These are phyloP conservation scores for Tolypocladium cylindrosporum DNA, from an alignment of 2,329 filamentous ascomycete genomes.

Conservation along the genomic window DNA sequence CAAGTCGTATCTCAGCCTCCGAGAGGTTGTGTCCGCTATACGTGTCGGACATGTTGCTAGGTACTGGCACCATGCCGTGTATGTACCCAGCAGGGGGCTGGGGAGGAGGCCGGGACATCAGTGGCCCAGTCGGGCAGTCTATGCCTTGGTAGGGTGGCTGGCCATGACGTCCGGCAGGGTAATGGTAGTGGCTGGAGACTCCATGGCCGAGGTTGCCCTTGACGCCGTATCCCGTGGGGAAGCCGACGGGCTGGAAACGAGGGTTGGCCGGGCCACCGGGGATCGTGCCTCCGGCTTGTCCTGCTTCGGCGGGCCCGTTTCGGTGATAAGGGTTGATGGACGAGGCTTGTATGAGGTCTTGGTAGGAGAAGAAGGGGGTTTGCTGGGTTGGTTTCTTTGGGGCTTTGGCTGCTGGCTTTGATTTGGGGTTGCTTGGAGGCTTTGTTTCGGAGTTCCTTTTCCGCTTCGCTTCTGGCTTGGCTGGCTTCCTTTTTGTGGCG, in stretches of 20 bases:
- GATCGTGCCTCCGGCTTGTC: background rate
- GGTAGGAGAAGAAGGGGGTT: background rate
- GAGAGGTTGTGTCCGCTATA: conserved; percentile 12
- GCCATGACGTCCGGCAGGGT: background rate
- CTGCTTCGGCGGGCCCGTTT: background rate
- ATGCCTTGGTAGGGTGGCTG: background rate
- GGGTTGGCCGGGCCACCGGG: background rate
- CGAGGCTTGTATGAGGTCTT: background rate
- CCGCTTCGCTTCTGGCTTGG: background rate
- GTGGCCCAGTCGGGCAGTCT: background rate
- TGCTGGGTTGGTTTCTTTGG: background rate
- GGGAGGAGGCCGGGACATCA: no score
- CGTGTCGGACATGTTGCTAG: background rate
- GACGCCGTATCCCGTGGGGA: background rate
- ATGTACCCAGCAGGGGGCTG: background rate
- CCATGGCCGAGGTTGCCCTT: background rate
- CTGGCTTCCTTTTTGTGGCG: background rate
- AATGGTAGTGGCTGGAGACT: background rate
- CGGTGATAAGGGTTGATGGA: background rate
- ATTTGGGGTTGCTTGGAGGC: background rate
- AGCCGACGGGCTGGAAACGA: background rate
- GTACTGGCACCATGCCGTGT: background rate
- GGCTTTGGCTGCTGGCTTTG: background rate
- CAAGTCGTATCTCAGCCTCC: conserved; percentile 51
- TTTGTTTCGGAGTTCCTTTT: background rate